Base-by-base conservation (phyloP, 2,329 filamentous ascomycete genomes). In the Ceratocystis cacaofunesta region DNA sequence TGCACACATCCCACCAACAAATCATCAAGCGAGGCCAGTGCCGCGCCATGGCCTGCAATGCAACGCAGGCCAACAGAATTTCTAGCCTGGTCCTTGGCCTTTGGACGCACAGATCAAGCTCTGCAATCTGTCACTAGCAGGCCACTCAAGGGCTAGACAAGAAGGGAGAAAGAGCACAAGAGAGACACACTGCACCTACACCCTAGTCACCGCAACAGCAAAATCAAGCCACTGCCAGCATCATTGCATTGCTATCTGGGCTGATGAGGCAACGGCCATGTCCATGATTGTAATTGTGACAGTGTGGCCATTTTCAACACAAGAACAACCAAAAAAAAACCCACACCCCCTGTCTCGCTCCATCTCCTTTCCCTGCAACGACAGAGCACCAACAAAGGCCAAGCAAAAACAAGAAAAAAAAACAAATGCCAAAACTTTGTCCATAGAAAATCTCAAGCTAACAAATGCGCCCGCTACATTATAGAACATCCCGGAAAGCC, bases 401-500 rank as follows among this genome's bases (percentile, higher is more conserved):
- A 62, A n/a, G 41, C 52, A 22, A 22, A 5, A 10, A 52, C 19
- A 10, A 52, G 2, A 52, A 19, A 52, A 22, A 52, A 22, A 52
- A 10, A 50, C 17, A 19, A 22, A 19, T 5, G 4, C 19, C 17
- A 3, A 52, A 52, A 50, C 48, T 66, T 61, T 66, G 58, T 63
- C 58, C 46, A 60, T 50, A 48, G 48, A 48, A 61, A 12, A 61
- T 30, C 65, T 68, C 65, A 70, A 70, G 71, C 73, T 77, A 73
- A 77, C 74, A 44, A 69, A 58, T 30, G n/a, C 55, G 28, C 28
- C 55, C 28, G 72, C 70, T 50, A 69, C 66, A 69, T 66, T 68
- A 69, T 73, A 87, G 84, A 87, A 77, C 85, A 88, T 73, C 85
- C 85, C 68, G 82, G 81, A 76, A 85, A 86, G 76, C 85, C 85